phyloP scores from a whole-genome alignment of 2,329 filamentous ascomycete genomes.

The Waltergamsia citrina region DNA sequence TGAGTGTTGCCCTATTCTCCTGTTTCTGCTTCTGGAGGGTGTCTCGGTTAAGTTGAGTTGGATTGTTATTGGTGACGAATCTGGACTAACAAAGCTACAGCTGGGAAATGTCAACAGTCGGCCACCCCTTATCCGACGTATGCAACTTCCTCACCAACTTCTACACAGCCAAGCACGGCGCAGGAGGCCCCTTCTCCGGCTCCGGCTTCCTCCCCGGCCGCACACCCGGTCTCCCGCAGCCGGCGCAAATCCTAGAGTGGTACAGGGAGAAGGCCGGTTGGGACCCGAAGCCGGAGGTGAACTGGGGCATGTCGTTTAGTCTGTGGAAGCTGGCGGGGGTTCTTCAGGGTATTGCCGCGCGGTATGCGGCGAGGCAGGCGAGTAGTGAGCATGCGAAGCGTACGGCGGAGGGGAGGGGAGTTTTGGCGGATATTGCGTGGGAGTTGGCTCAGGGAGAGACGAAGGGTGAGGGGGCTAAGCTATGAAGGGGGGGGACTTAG shows the following conservation, averaged over 20 bases:
- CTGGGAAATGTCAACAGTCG: slow-evolving; percentile 98
- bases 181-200: slow-evolving; percentile 15
- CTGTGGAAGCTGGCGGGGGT: slow-evolving; percentile 53
- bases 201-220: slow-evolving; percentile 50
- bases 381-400: slow-evolving; percentile 73
- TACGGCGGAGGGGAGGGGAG: slow-evolving; percentile 59
- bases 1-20: slow-evolving; percentile 29
- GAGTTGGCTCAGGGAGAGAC: slow-evolving; percentile 46
- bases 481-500: slow-evolving; percentile 14
- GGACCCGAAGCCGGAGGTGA: slow-evolving; percentile 49
- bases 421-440: slow-evolving; percentile 75
- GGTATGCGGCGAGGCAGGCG: slow-evolving; percentile 77
- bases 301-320: slow-evolving; percentile 53
- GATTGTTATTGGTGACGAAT: not conserved
- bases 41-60: too few relatives aligned
- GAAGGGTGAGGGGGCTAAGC: slow-evolving; percentile 13
- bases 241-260: slow-evolving; percentile 30
- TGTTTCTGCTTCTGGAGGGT: too few relatives aligned
- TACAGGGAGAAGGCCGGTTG: slow-evolving; percentile 51
- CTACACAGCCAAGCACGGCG: slow-evolving; percentile 20
- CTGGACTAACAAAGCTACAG: slow-evolving; percentile 20
- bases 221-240: slow-evolving; percentile 52
- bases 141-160: slow-evolving; percentile 57
- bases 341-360: slow-evolving; percentile 83
- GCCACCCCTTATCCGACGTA: slow-evolving; percentile 89